These are phyloP conservation scores for Zoysia pacifica DNA, from an alignment of 176 grass and related monocot genomes.

Conservation along the genomic window DNA sequence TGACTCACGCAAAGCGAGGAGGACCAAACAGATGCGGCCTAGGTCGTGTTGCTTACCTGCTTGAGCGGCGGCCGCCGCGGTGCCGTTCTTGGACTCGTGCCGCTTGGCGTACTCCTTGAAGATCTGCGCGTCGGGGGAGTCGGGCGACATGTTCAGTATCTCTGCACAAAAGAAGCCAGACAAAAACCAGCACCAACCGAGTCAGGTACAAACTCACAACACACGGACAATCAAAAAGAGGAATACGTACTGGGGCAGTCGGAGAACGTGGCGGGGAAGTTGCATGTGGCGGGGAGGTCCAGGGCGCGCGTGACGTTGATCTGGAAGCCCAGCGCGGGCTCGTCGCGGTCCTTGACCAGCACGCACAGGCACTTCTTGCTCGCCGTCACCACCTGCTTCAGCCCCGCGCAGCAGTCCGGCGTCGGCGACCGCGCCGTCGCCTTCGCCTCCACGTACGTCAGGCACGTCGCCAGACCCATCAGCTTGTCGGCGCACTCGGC, in stretches of 20 bases:
- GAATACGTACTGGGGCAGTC: conserved; percentile 66
- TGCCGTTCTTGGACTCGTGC: conserved; percentile 40
- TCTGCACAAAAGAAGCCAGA: conserved; percentile 11
- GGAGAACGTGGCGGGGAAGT: conserved; percentile 45
- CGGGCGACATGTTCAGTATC: conserved; percentile 44
- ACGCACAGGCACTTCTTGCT: conserved; percentile 75
- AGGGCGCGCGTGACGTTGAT: conserved; percentile 76
- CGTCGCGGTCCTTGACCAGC: conserved; percentile 75
- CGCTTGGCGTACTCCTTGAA: conserved; percentile 54
- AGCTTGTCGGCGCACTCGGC: conserved; percentile 71
- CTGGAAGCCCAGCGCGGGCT: conserved; percentile 67
- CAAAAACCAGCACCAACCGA: not conserved
- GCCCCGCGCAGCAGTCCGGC: conserved; percentile 78
- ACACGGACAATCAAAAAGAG: not conserved
- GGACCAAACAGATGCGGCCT: too few relatives aligned
- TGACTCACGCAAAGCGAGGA: too few relatives aligned
- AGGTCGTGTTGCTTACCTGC: too few relatives aligned
- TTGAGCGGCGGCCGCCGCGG: not conserved
- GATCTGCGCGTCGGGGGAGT: conserved; percentile 58
- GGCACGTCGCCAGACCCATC: conserved; percentile 71
- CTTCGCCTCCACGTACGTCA: conserved; percentile 68
- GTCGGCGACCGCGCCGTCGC: conserved; percentile 61
- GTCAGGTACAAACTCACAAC: not conserved
- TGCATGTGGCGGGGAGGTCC: conserved; percentile 53
- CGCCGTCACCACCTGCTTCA: conserved; percentile 47